Conservation (phyloP, 768 basidiomycete genomes). For the Tricholoma sp. region DNA sequence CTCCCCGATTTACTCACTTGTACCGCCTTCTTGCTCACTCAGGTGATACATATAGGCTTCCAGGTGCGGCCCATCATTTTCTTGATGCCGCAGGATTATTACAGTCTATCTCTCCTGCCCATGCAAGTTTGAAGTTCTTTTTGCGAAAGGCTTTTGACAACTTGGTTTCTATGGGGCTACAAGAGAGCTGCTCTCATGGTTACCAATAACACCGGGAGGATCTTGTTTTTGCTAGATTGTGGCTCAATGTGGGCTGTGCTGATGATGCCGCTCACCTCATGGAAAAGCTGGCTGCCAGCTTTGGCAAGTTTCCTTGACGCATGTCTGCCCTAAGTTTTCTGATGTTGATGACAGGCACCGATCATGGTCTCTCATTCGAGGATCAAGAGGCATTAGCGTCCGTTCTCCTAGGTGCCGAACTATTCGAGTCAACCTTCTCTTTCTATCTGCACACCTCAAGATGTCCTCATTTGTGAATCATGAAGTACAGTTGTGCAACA, state of each 20-base stretch:
- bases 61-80: conserved; percentile 63
- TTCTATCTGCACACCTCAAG: conserved; percentile 80
- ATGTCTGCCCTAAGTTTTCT: conserved; percentile 7
- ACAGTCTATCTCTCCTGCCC: conserved; percentile 61
- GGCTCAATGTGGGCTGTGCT: conserved; percentile 57
- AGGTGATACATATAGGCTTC: conserved; percentile 43
- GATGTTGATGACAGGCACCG: conserved; percentile 32
- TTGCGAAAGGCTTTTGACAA: conserved; percentile 60
- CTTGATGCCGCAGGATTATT: conserved; percentile 63
- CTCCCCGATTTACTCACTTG: conserved; percentile 54
- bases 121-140: conserved; percentile 62
- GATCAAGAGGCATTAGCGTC: conserved; percentile 57
- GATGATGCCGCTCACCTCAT: conserved; percentile 71
- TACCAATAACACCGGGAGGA: conserved; percentile 73
- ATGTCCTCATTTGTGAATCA: conserved; percentile 46
- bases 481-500: conserved; percentile 64
- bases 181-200: conserved; percentile 64
- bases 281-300: conserved; percentile 69
- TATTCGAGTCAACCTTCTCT: conserved; percentile 56
- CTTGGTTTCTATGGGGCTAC: conserved; percentile 60
- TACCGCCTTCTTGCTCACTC: conserved; percentile 58
- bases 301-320: conserved; percentile 47
- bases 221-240: conserved; percentile 61
- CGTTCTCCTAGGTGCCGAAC: conserved; percentile 53
- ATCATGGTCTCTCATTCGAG: conserved; percentile 48